Evolutionary conservation across 768 basidiomycete genomes (phyloP).

Genomic region (Peribolospora baueri): DNA sequence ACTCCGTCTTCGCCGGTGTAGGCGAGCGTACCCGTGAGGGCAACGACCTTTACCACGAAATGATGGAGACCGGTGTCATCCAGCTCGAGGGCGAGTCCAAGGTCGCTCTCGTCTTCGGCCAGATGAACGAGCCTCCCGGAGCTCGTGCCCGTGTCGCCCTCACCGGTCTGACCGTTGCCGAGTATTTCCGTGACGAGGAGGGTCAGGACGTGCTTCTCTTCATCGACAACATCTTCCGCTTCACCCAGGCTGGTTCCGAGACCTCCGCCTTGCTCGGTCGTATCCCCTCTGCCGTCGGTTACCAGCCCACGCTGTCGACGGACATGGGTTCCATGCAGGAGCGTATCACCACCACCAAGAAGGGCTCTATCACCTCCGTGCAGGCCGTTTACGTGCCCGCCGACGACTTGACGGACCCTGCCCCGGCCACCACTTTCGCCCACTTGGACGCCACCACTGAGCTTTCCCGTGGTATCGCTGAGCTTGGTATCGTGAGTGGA

Average conservation of each 20-base stretch:
- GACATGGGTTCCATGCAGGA: constrained; percentile 99
- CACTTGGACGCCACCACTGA: constrained; percentile 99
- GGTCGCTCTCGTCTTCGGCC: constrained; percentile 99
- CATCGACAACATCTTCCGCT: constrained; percentile 99
- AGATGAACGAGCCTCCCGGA: constrained; percentile 99
- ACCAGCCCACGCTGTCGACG: constrained; percentile 97
- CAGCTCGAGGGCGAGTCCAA: constrained; percentile 99
- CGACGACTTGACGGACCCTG: constrained; percentile 99
- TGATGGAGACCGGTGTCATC: constrained; percentile 99
- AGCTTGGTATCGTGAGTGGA: constrained; percentile 27
- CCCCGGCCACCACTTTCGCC: constrained; percentile 97
- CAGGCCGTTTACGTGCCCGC: constrained; percentile 99
- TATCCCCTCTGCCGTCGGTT: constrained; percentile 99
- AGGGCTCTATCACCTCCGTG: constrained; percentile 98
- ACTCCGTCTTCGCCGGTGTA: constrained; percentile 68
- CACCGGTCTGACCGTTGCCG: constrained; percentile 95
- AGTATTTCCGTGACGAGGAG: constrained; percentile 99
- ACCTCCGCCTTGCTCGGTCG: constrained; percentile 98
- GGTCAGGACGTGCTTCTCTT: constrained; percentile 99
- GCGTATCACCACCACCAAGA: constrained; percentile 99
- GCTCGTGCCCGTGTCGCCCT: constrained; percentile 99
- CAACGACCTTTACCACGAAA: constrained; percentile 91
- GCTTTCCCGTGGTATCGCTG: constrained; percentile 94
- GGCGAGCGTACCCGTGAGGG: constrained; percentile 99
- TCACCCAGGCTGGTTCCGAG: constrained; percentile 99